Base-by-base conservation (phyloP, 2,329 filamentous ascomycete genomes). In the Sclerotinia spermophila region DNA sequence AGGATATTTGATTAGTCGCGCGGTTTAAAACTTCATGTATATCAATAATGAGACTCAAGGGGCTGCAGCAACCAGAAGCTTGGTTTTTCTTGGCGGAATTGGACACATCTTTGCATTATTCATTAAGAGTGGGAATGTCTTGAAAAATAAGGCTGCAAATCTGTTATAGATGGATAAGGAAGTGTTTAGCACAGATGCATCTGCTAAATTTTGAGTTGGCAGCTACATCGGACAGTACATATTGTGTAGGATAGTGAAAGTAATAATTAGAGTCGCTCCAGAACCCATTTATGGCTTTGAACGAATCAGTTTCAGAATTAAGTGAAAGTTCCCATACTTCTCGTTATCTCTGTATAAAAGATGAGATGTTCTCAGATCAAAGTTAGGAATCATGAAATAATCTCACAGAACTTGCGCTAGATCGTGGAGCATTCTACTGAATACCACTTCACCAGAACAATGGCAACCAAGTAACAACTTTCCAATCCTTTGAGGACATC, bases 1-100 rank as follows among this genome's bases (percentile, higher is more conserved):
- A 1, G 72, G 66, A 15, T 78, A 78, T 33, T 17, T 77, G 5
- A 56, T 68, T 11, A 76, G 71, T 69, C 69, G 76, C 17, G 69
- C 71, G 17, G 21, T 71, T 15, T 77, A 76, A 51, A 77, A 74
- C 51, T 48, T 73, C 19, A 30, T 78, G 15, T 78, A 76, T 67
- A 73, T 76, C 55, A 76, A 71, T 35, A 74, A 73, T 62, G 73
- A 71, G 7, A 71, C 35, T 8, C 45, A 73, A 24, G 56, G 30
- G 4, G 42, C 69, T 17, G 72, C 73, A 24, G 69, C 56, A 38
- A 27, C 56, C 13, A 71, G 76, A 51, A 73, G 69, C 68, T 58
- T 70, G 11, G 71, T 70, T 21, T 77, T 69, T 27, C 2, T 73
- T 5, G 45, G 60, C 7, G 76, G 75, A 5, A 66, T 77, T 33